Conservation (phyloP, 2,329 filamentous ascomycete species). For the Helminthosporium solani region DNA sequence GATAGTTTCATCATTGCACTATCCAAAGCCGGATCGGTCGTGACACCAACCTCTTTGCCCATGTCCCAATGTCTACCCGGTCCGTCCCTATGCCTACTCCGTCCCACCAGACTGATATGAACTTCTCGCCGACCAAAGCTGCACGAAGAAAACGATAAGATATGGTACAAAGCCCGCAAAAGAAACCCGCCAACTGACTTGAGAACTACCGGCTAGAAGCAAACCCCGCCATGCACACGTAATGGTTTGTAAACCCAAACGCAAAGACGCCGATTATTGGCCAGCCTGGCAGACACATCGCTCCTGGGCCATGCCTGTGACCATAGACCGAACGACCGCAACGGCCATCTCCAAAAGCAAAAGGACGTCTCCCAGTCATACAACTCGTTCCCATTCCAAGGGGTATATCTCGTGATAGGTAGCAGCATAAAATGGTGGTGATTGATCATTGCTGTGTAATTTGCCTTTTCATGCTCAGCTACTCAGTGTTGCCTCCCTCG, state of each 20-base stretch:
- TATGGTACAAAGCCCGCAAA: conserved; percentile 25
- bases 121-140: background rate
- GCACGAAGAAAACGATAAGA: conserved; percentile 2
- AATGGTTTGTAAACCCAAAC: background rate
- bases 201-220: conserved; percentile 2
- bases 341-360: background rate
- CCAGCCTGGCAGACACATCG: background rate
- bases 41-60: background rate
- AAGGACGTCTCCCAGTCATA: conserved; percentile 29
- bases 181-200: background rate
- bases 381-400: conserved; percentile 34
- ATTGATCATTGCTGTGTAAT: conserved; percentile 5
- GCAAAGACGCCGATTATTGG: background rate
- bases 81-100: background rate
- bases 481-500: conserved; percentile 34
- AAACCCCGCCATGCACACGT: conserved; percentile 4
- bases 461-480: conserved; percentile 13
- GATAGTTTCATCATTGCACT: background rate
- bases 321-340: conserved; percentile 1
- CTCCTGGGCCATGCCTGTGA: background rate
- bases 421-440: conserved; percentile 24
- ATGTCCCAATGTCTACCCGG: background rate
- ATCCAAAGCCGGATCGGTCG: background rate
- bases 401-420: conserved; percentile 41
- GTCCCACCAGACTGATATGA: conserved; percentile 3